Percentiles rank a stretch among this genome's conserved stretches.
Conservation (phyloP, 2,329 filamentous ascomycete genomes). For the Xylogone sp. region DNA sequence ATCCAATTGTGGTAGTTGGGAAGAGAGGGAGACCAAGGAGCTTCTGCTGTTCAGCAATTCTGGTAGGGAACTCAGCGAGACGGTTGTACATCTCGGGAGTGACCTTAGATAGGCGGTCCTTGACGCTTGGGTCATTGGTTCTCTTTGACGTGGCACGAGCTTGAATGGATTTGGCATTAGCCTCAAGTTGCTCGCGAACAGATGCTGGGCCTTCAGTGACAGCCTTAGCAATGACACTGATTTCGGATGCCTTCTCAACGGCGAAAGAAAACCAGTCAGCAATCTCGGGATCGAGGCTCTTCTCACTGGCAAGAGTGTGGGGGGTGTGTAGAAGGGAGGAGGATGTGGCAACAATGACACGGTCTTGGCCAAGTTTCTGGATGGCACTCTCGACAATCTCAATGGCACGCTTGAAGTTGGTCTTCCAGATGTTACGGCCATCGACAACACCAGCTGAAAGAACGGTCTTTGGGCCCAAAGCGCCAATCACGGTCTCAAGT, state of each 20-base stretch:
- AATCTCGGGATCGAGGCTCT: constrained; percentile 93
- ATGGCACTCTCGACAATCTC: constrained; percentile 85
- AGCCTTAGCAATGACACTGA: constrained; percentile 93
- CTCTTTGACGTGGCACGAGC: constrained; percentile 86
- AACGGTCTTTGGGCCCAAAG: constrained; percentile 83
- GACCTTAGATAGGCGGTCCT: constrained; percentile 91
- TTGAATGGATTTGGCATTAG: constrained; percentile 92
- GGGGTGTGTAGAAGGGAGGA: constrained; percentile 97
- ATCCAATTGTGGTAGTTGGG: constrained; percentile 98
- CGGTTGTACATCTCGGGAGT: constrained; percentile 84
- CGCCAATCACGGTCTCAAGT: constrained; percentile 77
- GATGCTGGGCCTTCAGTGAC: constrained; percentile 87
- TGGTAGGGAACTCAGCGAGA: constrained; percentile 80
- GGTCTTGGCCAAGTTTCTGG: constrained; percentile 95
- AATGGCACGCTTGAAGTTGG: constrained; percentile 94
- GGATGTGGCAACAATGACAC: constrained; percentile 94
- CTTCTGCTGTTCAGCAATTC: constrained; percentile 85
- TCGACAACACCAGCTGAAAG: constrained; percentile 97
- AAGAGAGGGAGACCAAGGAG: constrained; percentile 93
- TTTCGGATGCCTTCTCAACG: constrained; percentile 86
- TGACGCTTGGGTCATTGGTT: constrained; percentile 96
- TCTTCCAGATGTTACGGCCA: constrained; percentile 99
- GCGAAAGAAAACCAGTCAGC: constrained; percentile 99
- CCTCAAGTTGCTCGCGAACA: constrained; percentile 85
- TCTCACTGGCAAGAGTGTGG: constrained; percentile 97